Base-by-base conservation (phyloP, 2,329 filamentous ascomycete species). In the Fusarium penzigii region DNA sequence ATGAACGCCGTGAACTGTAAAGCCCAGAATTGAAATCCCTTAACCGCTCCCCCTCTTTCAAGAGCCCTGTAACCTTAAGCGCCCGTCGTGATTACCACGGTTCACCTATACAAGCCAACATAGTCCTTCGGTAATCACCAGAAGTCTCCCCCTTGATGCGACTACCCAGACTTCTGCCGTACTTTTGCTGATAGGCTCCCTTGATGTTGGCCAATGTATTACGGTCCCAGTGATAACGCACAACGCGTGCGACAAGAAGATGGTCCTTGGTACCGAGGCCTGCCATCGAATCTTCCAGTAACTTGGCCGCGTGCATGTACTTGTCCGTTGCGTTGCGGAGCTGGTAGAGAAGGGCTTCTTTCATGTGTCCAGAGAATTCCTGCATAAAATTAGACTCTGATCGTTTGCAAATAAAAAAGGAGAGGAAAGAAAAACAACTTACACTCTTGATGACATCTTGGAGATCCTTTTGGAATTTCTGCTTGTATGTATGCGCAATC, bases 311-410 rank as follows among this genome's bases (percentile, higher is more conserved):
- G 59, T 91, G 87, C 79, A 90, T 88, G 52, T 90, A 90, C 59
- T 88, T 90, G 72, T 97, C 91, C 6, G 83, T 76, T 3, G 89
- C 93, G 12, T 87, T 79, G 11, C 82, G 81, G n/a, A 97, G 76
- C 70, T 96, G 91, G 68, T 85, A 86, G 25, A 94, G 74, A 1
- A 97, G 80, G 0, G 91, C 91, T 14, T 90, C 83, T 69, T 92
- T 80, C 92, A 97, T 97, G 68, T 97, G 93, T 1, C 93, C 93
- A 0, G 87, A 89, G 72, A 97, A 97, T 65, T 94, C 86, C 75
- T 86, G 54, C 9, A 52, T 5, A 20, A 20, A 29, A 25, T 52
- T 42, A 49, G 49, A 13, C 43, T 5, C 20, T 25, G 20, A 25
- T 25, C 5, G 4, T 7, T 25, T 25, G 20, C 25, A 11, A 17